Evolutionary conservation across 257 asterid species (phyloP).

Genomic region (Euphrasia confusa): DNA sequence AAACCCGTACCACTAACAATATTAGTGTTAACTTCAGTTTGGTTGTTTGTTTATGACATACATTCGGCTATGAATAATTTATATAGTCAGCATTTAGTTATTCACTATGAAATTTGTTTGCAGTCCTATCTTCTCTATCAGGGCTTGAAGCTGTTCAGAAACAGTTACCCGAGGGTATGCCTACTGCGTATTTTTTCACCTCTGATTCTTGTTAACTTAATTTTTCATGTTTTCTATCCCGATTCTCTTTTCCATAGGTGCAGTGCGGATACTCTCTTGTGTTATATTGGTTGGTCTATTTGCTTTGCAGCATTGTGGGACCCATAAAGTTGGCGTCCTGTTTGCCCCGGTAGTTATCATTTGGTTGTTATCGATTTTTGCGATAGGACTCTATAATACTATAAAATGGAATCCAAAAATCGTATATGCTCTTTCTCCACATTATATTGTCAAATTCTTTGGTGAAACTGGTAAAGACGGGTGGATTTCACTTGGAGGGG

Average conservation of each 20-base stretch:
- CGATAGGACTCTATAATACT: conserved; percentile 68
- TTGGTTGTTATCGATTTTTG: conserved; percentile 73
- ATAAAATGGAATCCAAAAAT: conserved; percentile 75
- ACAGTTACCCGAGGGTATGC: conserved; percentile 38
- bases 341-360: conserved; percentile 88
- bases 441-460: conserved; percentile 67
- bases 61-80: not conserved
- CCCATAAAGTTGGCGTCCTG: conserved; percentile 81
- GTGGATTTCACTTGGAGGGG: conserved; percentile 95
- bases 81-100: not conserved
- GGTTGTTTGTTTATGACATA: conserved; percentile 14
- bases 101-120: conserved; percentile 15
- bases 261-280: conserved; percentile 55
- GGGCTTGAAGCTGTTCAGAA: conserved; percentile 43
- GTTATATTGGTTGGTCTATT: conserved; percentile 81
- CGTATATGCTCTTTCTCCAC: conserved; percentile 79
- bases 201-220: not conserved
- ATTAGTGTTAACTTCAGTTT: conserved; percentile 9
- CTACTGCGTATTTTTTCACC: conserved; percentile 10
- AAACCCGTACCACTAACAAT: conserved; percentile 7
- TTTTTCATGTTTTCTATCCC: not conserved
- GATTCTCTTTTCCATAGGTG: conserved; percentile 37
- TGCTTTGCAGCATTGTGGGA: conserved; percentile 93
- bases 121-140: conserved; percentile 57
- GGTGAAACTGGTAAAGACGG: conserved; percentile 75